Base-by-base conservation (phyloP, 192 early-diverging fungal species). In the Rhizophagus prolifer region DNA sequence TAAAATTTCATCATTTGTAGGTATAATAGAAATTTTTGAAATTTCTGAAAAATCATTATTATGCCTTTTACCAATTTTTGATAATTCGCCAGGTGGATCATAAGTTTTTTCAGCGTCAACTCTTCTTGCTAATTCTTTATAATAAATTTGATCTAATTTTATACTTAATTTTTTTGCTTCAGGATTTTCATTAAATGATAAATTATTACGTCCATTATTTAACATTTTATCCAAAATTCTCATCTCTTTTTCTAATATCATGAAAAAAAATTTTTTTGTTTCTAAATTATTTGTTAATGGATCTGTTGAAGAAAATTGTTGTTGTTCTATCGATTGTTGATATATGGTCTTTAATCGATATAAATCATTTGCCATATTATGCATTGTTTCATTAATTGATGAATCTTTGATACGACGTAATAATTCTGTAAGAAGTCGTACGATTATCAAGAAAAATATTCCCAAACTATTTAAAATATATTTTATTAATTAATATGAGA, bases 11-110 rank as follows among this genome's bases (percentile, higher is more conserved):
- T 79, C 60, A 54, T 79, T 69, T 2, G 90, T 89, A 16, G 90
- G 90, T 9, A 90, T 80, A 10, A 91, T 76, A 1, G 61, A 68
- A 58, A 91, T 86, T 3, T 85, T 44, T 3, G 75, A 30, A 59
- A 90, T 84, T 9, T 85, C 79, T 16, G 36, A 3, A 21, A 31
- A 31, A 74, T 91, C 88, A 75, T 91, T 91, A 81, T 88, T 85
- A 71, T 91, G 88, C 1, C 87, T 73, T 5, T 66, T 81, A 0
- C 84, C 84, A n/a, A 79, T 1, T 13, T 59, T 21, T 2, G 84
- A 85, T 4, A 86, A 70, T 2, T 65, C 38, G 0, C 87, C 87
- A 50, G 47, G 47, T 5, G 14, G 47, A 50, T 50, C 47, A 21
- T 50, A 50, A 50, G 16, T 16, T 50, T 14, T 50, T 16, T 16